phyloP scores from a whole-genome alignment of 257 asterid genomes.

The Ilex asprella region DNA sequence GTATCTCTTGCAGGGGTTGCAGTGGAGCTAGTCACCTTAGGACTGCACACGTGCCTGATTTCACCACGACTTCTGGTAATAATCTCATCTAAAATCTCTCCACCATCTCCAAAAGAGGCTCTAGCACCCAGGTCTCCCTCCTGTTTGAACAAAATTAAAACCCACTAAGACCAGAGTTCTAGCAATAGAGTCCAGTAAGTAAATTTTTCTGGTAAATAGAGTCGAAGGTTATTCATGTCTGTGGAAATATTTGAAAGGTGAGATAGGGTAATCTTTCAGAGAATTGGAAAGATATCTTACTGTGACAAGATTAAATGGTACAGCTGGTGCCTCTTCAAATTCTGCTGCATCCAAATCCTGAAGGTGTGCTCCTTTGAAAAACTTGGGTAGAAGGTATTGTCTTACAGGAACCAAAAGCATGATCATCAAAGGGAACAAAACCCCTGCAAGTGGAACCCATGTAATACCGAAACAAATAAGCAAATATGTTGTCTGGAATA shows the following conservation, averaged over 20 bases:
- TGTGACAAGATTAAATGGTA: constrained; percentile 45
- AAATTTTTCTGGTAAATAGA: too few relatives aligned
- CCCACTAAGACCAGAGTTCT: not conserved
- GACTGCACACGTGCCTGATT: constrained; percentile 54
- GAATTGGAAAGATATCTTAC: constrained; percentile 15
- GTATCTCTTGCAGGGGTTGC: constrained; percentile 53
- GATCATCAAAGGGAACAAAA: constrained; percentile 69
- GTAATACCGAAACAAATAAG: constrained; percentile 79
- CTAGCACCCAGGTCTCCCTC: constrained; percentile 56
- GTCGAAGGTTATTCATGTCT: not conserved
- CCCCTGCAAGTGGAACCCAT: constrained; percentile 89
- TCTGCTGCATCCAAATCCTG: constrained; percentile 92
- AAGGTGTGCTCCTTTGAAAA: constrained; percentile 71
- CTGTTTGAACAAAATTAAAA: constrained; percentile 22
- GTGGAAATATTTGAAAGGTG: too few relatives aligned
- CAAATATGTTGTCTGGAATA: constrained; percentile 63
- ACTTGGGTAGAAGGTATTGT: constrained; percentile 61
- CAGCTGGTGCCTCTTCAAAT: constrained; percentile 71
- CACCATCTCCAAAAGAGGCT: constrained; percentile 45
- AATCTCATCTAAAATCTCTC: constrained; percentile 68
- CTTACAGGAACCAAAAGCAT: constrained; percentile 85
- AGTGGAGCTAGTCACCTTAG: constrained; percentile 52
- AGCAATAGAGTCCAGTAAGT: not conserved
- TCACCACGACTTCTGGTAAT: constrained; percentile 91
- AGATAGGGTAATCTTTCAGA: not conserved